phyloP scores from a whole-genome alignment of 345 rosid genomes.

The Kernera saxatilis region DNA sequence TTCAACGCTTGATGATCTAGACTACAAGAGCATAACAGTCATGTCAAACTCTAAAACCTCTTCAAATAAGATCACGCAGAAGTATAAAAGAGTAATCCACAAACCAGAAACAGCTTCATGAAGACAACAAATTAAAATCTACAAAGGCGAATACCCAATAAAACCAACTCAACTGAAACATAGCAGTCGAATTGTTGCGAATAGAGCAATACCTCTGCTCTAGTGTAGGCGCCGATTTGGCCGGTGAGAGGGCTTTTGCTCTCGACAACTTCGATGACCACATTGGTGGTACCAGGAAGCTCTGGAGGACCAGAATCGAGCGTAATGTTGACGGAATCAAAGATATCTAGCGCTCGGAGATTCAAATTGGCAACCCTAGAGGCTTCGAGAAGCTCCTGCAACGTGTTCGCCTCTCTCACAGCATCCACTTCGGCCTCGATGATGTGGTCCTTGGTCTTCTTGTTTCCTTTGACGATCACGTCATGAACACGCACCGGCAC shows the following conservation, averaged over 20 bases:
- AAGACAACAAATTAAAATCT: not conserved
- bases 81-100: not conserved
- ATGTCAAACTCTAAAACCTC: not conserved
- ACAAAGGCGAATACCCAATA: not conserved
- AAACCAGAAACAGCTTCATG: not conserved
- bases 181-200: not conserved
- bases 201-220: slow-evolving; percentile 51
- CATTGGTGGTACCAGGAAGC: slow-evolving; percentile 82
- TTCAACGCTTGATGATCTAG: slow-evolving; percentile 76
- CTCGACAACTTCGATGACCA: slow-evolving; percentile 68
- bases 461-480: slow-evolving; percentile 70
- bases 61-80: not conserved
- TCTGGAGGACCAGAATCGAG: slow-evolving; percentile 88
- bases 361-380: slow-evolving; percentile 54
- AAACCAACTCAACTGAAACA: not conserved
- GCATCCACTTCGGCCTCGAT: slow-evolving; percentile 63
- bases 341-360: slow-evolving; percentile 63
- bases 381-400: slow-evolving; percentile 73
- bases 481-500: slow-evolving; percentile 83
- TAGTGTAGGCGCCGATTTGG: slow-evolving; percentile 67
- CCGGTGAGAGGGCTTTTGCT: slow-evolving; percentile 51
- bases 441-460: slow-evolving; percentile 68
- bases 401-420: slow-evolving; percentile 50
- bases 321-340: slow-evolving; percentile 73
- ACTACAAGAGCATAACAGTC: slow-evolving; percentile 43